Evolutionary conservation across 345 rosid genomes (phyloP).

Genomic region (Populus simonii): DNA sequence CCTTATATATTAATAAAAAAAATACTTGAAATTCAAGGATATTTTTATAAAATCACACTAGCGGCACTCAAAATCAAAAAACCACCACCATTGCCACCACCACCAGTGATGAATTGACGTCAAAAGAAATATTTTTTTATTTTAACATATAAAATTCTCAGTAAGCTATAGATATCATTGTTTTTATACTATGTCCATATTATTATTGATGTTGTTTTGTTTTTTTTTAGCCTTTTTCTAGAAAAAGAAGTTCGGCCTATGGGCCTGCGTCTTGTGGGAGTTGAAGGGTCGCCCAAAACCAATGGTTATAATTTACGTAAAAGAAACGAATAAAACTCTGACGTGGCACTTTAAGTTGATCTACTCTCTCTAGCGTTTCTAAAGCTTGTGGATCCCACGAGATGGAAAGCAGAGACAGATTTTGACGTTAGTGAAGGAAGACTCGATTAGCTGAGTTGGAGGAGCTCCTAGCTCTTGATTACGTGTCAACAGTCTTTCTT

Average conservation of each 20-base stretch:
- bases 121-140: too few relatives aligned
- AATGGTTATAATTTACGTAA: constrained; percentile 8
- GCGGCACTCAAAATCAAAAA: too few relatives aligned
- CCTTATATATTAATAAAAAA: too few relatives aligned
- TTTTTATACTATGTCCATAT: too few relatives aligned
- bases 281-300: background rate
- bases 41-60: too few relatives aligned
- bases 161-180: too few relatives aligned
- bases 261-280: background rate
- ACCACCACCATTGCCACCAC: too few relatives aligned
- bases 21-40: too few relatives aligned
- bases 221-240: too few relatives aligned
- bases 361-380: background rate
- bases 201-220: background rate
- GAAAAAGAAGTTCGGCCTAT: background rate
- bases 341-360: constrained; percentile 19
- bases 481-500: background rate
- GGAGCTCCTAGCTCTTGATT: background rate
- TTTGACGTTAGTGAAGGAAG: constrained; percentile 5
- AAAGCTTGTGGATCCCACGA: background rate
- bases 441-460: constrained; percentile 16
- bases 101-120: too few relatives aligned
- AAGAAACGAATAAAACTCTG: constrained; percentile 23
- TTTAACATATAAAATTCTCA: too few relatives aligned
- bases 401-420: background rate